phyloP scores from a whole-genome alignment of 495 filamentous ascomycete genomes.

The Hyaloscypha hepaticicola region DNA sequence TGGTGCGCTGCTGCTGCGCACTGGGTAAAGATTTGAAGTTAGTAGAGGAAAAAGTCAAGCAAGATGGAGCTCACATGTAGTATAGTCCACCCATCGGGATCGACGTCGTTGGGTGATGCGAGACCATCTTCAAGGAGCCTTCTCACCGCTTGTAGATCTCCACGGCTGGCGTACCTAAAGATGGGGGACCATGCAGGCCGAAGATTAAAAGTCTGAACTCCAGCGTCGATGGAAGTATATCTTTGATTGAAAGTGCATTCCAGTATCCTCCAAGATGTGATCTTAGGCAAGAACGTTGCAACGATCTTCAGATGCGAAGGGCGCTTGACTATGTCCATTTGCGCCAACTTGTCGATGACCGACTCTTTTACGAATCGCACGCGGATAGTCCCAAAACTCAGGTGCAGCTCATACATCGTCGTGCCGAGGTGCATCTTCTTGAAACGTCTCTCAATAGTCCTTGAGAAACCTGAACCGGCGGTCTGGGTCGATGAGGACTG shows the following conservation, averaged over 20 bases:
- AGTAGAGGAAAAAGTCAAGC: not conserved
- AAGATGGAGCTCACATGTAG: not conserved
- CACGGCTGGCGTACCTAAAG: not conserved
- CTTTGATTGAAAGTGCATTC: not conserved
- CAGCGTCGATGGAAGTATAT: not conserved
- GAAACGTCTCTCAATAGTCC: not conserved
- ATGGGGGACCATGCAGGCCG: not conserved
- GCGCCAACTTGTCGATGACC: not conserved
- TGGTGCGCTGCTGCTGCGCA: not conserved
- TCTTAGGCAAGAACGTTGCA: not conserved
- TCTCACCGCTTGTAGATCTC: not conserved
- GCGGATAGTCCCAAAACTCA: not conserved
- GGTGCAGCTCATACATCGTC: not conserved
- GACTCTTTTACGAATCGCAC: not conserved
- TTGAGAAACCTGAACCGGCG: not conserved
- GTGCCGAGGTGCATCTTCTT: not conserved
- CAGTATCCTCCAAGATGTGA: not conserved
- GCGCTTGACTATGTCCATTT: not conserved
- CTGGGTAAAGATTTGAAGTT: not conserved
- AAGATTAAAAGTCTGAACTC: not conserved
- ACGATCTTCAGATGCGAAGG: not conserved
- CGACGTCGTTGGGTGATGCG: conserved; percentile 2
- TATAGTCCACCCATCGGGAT: not conserved
- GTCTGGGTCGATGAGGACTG: not conserved
- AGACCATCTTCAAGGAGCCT: conserved; percentile 1